These are phyloP conservation scores for Alternaria brassicicola DNA, from an alignment of 2,329 filamentous ascomycete species.

Conservation along the genomic window DNA sequence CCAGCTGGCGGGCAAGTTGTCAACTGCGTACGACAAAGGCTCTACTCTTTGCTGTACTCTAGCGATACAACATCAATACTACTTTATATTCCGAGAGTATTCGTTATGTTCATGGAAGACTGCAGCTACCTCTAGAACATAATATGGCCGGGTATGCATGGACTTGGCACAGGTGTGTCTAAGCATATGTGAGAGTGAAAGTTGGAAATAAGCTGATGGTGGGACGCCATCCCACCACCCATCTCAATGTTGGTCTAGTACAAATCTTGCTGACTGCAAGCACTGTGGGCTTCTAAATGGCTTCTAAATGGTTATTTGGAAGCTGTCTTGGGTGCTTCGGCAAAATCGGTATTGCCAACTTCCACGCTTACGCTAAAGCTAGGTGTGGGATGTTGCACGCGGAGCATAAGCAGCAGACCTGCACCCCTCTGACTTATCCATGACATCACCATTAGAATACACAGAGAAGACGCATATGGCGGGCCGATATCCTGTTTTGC, in stretches of 20 bases:
- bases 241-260: too few relatives aligned
- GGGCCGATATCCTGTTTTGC: not conserved
- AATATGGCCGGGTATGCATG: not conserved
- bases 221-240: too few relatives aligned
- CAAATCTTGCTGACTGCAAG: too few relatives aligned
- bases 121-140: not conserved
- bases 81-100: not conserved
- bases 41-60: not conserved
- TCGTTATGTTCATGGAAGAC: not conserved
- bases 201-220: too few relatives aligned
- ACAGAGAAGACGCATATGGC: not conserved
- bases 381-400: not conserved
- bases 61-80: not conserved
- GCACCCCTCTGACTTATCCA: not conserved
- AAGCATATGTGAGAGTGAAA: too few relatives aligned
- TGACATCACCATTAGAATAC: not conserved
- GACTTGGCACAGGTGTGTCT: too few relatives aligned
- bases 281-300: too few relatives aligned
- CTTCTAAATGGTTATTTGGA: too few relatives aligned
- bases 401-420: not conserved
- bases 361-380: too few relatives aligned
- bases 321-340: too few relatives aligned
- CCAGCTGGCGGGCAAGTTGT: not conserved
- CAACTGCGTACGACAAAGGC: not conserved
- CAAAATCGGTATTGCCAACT: too few relatives aligned